Evolutionary conservation across 2,329 filamentous ascomycete species (phyloP).

Genomic region (Knufia petricola): DNA sequence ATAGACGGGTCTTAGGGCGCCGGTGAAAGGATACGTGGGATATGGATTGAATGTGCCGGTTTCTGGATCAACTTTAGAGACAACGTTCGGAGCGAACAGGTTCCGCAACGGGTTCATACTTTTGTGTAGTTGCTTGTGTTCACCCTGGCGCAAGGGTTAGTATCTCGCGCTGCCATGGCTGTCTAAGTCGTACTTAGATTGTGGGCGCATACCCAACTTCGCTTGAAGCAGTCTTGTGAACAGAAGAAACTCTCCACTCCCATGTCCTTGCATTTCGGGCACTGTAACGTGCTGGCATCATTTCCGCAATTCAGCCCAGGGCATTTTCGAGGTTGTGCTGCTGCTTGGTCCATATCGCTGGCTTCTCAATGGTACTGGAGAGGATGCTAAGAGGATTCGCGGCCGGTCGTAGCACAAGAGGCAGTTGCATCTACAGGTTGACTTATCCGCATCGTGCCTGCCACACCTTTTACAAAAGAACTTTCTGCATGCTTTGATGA

Average conservation of each 20-base stretch:
- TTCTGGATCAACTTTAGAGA: constrained; percentile 86
- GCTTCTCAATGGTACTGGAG: too few species aligned
- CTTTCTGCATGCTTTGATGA: too few species aligned
- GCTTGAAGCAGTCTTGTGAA: constrained; percentile 97
- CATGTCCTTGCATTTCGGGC: constrained; percentile 87
- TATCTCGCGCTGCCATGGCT: neutral
- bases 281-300: constrained; percentile 76
- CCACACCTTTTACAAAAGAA: too few species aligned
- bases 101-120: constrained; percentile 65
- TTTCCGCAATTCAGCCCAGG: constrained; percentile 76
- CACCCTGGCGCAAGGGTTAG: constrained; percentile 44
- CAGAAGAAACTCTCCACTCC: constrained; percentile 92
- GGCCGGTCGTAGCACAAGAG: neutral
- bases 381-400: too few species aligned
- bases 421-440: neutral
- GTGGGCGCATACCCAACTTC: constrained; percentile 71
- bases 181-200: constrained; percentile 16
- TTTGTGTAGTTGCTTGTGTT: constrained; percentile 80
- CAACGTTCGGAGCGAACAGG: constrained; percentile 65
- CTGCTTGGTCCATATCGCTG: constrained; percentile 24
- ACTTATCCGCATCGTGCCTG: too few species aligned
- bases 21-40: constrained; percentile 75
- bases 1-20: constrained; percentile 74
- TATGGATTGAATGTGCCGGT: constrained; percentile 88
- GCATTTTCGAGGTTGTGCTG: constrained; percentile 45